Conservation (phyloP, 2,329 filamentous ascomycete genomes). For the Cyphellophora europaea region DNA sequence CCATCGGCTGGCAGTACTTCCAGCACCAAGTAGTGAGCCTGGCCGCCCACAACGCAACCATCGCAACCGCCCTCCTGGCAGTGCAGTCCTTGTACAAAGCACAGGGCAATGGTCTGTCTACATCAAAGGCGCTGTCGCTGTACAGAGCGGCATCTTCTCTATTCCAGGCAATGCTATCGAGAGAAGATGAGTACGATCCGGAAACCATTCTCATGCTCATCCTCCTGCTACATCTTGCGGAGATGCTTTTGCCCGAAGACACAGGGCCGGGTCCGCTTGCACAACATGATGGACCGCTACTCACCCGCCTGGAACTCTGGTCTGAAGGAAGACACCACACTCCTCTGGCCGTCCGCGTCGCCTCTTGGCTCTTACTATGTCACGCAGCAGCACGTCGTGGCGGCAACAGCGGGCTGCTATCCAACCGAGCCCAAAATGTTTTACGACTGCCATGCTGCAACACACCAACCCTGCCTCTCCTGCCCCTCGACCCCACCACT, state of each 20-base stretch:
- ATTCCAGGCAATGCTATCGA: slow-evolving; percentile 1
- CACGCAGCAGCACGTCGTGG: slow-evolving; percentile 4
- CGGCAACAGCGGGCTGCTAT: slow-evolving; percentile 5
- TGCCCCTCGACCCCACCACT: not conserved
- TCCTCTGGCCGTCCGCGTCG: slow-evolving; percentile 1
- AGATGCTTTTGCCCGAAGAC: slow-evolving; percentile 3
- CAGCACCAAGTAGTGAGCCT: slow-evolving; percentile 3
- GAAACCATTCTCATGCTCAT: slow-evolving; percentile 2
- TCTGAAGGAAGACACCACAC: not conserved
- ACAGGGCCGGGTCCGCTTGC: not conserved
- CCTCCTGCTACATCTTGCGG: slow-evolving; percentile 4
- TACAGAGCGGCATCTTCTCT: slow-evolving; percentile 1
- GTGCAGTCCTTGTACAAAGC: slow-evolving; percentile 5
- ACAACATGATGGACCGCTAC: slow-evolving; percentile 1
- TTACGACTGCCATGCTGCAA: not conserved
- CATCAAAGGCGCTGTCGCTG: slow-evolving; percentile 2
- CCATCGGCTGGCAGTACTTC: slow-evolving; percentile 4
- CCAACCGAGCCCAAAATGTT: not conserved
- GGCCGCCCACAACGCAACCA: slow-evolving; percentile 1
- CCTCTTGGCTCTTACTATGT: slow-evolving; percentile 4
- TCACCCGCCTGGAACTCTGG: slow-evolving; percentile 1
- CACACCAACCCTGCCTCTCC: not conserved
- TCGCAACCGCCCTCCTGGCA: slow-evolving; percentile 4
- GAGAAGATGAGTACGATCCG: not conserved
- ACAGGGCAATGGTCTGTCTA: slow-evolving; percentile 2